Conservation (phyloP, 2,329 filamentous ascomycete species). For the Sphaerostilbella broomeana region DNA sequence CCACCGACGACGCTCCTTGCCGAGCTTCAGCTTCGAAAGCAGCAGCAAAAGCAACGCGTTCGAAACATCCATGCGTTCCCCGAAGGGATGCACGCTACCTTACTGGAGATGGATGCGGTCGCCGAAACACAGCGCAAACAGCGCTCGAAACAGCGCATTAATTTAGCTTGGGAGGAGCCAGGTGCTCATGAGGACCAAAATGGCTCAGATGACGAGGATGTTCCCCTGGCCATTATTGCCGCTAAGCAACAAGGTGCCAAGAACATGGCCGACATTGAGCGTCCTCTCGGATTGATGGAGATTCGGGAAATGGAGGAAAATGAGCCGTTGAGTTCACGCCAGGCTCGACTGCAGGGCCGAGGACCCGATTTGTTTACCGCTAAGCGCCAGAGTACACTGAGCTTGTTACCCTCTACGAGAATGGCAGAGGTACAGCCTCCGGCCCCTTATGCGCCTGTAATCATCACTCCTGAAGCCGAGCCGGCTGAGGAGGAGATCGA, state of each 20-base stretch:
- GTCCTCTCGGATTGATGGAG: conserved; percentile 70
- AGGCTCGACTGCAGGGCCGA: conserved; percentile 65
- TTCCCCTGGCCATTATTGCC: conserved; percentile 77
- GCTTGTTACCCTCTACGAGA: conserved; percentile 12
- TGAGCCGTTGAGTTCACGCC: conserved; percentile 74
- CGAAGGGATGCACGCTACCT: conserved; percentile 81
- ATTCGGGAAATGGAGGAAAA: conserved; percentile 83
- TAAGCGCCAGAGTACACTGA: conserved; percentile 39
- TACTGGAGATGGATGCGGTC: conserved; percentile 85
- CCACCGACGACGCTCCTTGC: conserved; percentile 86
- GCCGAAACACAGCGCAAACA: conserved; percentile 75
- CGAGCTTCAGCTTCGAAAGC: conserved; percentile 85
- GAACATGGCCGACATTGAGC: conserved; percentile 49
- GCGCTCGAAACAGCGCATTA: conserved; percentile 68
- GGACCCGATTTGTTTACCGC: conserved; percentile 36
- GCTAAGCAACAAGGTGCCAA: conserved; percentile 49
- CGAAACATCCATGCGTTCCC: conserved; percentile 52
- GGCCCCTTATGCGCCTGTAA: conserved; percentile 20
- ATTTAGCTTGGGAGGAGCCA: conserved; percentile 83
- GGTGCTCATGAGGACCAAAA: conserved; percentile 38
- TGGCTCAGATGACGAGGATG: conserved; percentile 67
- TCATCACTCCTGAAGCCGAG: conserved; percentile 32
- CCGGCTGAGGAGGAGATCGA: conserved; percentile 43
- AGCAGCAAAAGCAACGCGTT: conserved; percentile 75
- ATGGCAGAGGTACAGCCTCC: conserved; percentile 12